Evolutionary conservation across 2,329 filamentous ascomycete genomes (phyloP), one percentile per base, ranked within the genome.

Genomic region (Tolypocladium ovalisporum): DNA sequence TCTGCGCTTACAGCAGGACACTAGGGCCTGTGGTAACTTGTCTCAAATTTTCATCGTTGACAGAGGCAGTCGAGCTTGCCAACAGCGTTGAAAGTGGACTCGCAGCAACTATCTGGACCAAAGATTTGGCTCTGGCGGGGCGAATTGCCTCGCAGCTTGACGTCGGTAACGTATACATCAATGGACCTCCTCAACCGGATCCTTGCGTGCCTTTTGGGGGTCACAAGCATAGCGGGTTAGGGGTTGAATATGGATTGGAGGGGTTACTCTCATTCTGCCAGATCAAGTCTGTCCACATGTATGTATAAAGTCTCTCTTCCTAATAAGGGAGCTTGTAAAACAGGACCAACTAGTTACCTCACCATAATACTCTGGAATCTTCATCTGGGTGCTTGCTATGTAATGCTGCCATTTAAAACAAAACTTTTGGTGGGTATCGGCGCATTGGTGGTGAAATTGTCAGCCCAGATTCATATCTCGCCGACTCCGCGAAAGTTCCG

Each of bases 141-240:
- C 69, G 71, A 4, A 76, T 86, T 35, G 81, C 79, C 0, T 66
- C 74, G 37, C 73, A 74, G 44, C 68, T 86, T 19, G 77, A 84
- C 63, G 76, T 77, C 0, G 82, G 83, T 0, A 76, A 70, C 15
- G 79, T 86, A 1, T 85, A 79, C 75, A 78, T 85, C 63, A 85
- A 85, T 65, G 44, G 54, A 1, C 58, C 58, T 4, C 22, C 52
- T 10, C 53, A 57, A 10, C 51, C 59, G 1, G 47, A 54, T 13
- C 56, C 61, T 2, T 34, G 56, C 22, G 57, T 58, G 4, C 55
- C 61, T 1, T 62, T 63, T 52, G 60, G 61, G 1, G 61, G 61
- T 1, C 58, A 64, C 36, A 63, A 63, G 52, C 52, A 49, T 52
- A 60, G 60, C 37, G 62, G 62, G 4, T 52, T 64, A 24, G 60